These are phyloP conservation scores for Lactuca sativa DNA, from an alignment of 129 eudicot species.

Conservation along the genomic window DNA sequence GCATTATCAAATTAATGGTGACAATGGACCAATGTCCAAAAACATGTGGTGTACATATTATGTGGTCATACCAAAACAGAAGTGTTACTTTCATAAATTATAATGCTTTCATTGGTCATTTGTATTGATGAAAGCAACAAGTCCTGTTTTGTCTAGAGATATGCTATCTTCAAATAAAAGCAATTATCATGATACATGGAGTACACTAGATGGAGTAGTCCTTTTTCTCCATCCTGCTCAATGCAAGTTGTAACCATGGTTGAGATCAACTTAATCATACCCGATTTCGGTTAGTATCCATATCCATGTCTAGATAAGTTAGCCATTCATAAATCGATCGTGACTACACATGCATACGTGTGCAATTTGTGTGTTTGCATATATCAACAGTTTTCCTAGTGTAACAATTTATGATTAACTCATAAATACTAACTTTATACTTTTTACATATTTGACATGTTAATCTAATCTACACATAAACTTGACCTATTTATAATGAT, in stretches of 20 bases:
- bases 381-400: not conserved
- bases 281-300: not conserved
- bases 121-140: slow-evolving; percentile 22
- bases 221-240: slow-evolving; percentile 8
- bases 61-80: slow-evolving; percentile 19
- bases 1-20: not conserved
- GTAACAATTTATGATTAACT: not conserved
- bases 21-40: slow-evolving; percentile 1
- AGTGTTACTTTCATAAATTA: slow-evolving; percentile 20
- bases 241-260: slow-evolving; percentile 15
- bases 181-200: slow-evolving; percentile 25
- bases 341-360: not conserved
- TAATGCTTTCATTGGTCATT: slow-evolving; percentile 22
- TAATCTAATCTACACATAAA: not conserved
- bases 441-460: too few relatives aligned
- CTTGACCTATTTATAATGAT: not conserved
- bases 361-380: not conserved
- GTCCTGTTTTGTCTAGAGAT: slow-evolving; percentile 30
- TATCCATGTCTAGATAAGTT: not conserved
- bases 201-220: slow-evolving; percentile 15
- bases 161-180: slow-evolving; percentile 33
- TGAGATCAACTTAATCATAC: not conserved
- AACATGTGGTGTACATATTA: slow-evolving; percentile 11
- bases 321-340: not conserved
- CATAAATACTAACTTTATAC: too few relatives aligned